Evolutionary conservation across 2,329 filamentous ascomycete species (phyloP).

Genomic region (Xylaria arbuscula): DNA sequence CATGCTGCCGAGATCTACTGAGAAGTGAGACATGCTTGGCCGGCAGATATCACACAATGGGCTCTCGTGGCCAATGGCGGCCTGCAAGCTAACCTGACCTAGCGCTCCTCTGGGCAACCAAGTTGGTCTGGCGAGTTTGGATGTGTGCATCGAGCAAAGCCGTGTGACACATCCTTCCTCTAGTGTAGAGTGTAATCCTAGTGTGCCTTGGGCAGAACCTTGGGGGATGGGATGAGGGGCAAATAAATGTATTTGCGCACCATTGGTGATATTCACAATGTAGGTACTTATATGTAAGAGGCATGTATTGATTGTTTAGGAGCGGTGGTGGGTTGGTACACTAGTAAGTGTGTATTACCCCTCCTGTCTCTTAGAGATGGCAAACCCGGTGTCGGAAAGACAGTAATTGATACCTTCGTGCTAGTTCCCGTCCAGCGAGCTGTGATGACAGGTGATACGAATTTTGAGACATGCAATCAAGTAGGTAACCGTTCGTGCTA

Average conservation of each 20-base stretch:
- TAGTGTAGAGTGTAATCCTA: not conserved
- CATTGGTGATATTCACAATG: not conserved
- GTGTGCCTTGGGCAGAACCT: not conserved
- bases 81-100: not conserved
- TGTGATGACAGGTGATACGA: constrained; percentile 14
- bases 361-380: not conserved
- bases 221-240: constrained; percentile 1
- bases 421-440: not conserved
- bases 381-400: not conserved
- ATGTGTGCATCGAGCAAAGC: not conserved
- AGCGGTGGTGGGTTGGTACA: too few species aligned
- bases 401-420: not conserved
- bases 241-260: not conserved
- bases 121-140: not conserved
- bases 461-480: constrained; percentile 10
- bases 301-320: not conserved
- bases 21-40: constrained; percentile 28
- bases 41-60: constrained; percentile 16
- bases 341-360: too few species aligned
- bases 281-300: not conserved
- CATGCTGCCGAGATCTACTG: constrained; percentile 31
- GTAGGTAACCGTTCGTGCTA: not conserved
- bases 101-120: not conserved
- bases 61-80: constrained; percentile 5
- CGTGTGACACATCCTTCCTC: not conserved